phyloP scores from a whole-genome alignment of 768 basidiomycete genomes.

The Boletales sp. region DNA sequence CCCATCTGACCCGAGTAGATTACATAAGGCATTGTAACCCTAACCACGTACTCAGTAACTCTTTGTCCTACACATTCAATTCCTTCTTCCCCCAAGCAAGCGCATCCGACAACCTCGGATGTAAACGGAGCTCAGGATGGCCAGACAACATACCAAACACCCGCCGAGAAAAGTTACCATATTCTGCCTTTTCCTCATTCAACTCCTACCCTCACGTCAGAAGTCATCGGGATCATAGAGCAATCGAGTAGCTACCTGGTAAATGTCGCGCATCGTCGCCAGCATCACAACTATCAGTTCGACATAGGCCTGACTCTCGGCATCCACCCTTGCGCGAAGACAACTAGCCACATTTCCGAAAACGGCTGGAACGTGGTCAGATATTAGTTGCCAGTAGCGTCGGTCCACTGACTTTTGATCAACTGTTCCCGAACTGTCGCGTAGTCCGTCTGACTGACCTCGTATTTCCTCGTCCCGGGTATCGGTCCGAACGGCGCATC shows the following conservation, averaged over 20 bases:
- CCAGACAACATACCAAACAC: conserved; percentile 28
- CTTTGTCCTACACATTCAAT: background rate
- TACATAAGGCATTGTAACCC: conserved; percentile 29
- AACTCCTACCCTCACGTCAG: conserved; percentile 11
- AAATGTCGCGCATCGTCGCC: conserved; percentile 48
- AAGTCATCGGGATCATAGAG: background rate
- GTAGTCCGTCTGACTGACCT: conserved; percentile 31
- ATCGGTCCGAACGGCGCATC: conserved; percentile 28
- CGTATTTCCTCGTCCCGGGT: conserved; percentile 22
- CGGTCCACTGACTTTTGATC: conserved; percentile 33
- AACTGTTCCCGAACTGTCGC: conserved; percentile 34
- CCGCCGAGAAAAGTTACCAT: conserved; percentile 34
- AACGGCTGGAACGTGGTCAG: conserved; percentile 36
- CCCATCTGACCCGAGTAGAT: conserved; percentile 5
- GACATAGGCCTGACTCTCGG: conserved; percentile 37
- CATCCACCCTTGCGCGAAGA: conserved; percentile 31
- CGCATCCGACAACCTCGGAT: conserved; percentile 31
- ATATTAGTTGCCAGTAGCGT: conserved; percentile 5
- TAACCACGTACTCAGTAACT: conserved; percentile 16
- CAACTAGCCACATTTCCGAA: conserved; percentile 40
- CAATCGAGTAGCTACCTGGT: conserved; percentile 34
- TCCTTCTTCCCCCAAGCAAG: conserved; percentile 28
- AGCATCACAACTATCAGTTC: conserved; percentile 45
- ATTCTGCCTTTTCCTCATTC: conserved; percentile 23
- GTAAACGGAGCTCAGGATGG: conserved; percentile 30